These are phyloP conservation scores for Cryomyces antarcticus DNA, from an alignment of 495 filamentous ascomycete species.

Conservation along the genomic window DNA sequence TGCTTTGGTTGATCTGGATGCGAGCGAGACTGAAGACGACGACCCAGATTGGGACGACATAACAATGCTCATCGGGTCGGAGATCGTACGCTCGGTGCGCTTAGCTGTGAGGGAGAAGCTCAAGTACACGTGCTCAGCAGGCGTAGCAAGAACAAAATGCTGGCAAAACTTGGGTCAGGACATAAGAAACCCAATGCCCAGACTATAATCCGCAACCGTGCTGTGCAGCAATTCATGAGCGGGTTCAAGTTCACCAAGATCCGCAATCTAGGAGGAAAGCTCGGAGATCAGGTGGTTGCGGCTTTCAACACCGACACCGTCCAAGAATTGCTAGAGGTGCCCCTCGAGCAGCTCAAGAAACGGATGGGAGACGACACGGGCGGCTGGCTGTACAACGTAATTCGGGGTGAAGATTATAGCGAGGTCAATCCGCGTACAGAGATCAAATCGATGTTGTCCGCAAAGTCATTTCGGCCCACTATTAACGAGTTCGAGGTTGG, in stretches of 20 bases:
- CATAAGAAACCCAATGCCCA: constrained; percentile 88
- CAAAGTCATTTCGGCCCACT: constrained; percentile 80
- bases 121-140: constrained; percentile 78
- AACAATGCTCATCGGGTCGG: constrained; percentile 62
- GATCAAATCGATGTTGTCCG: constrained; percentile 96
- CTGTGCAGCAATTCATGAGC: constrained; percentile 58
- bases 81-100: constrained; percentile 67
- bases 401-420: constrained; percentile 68
- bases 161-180: constrained; percentile 79
- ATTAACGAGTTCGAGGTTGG: constrained; percentile 69
- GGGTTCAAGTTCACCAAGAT: constrained; percentile 93
- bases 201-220: constrained; percentile 71
- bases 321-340: constrained; percentile 47
- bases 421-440: constrained; percentile 83
- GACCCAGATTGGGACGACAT: constrained; percentile 95
- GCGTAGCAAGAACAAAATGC: constrained; percentile 85
- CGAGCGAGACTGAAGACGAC: constrained; percentile 50
- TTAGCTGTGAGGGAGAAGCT: constrained; percentile 41
- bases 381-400: constrained; percentile 66
- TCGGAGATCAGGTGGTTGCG: constrained; percentile 65
- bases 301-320: constrained; percentile 65
- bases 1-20: constrained; percentile 54
- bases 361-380: constrained; percentile 75
- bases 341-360: constrained; percentile 58
- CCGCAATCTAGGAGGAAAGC: constrained; percentile 84